These are phyloP conservation scores for Dillenia turbinata DNA, from an alignment of 164 flowering plant genomes.

Conservation along the genomic window DNA sequence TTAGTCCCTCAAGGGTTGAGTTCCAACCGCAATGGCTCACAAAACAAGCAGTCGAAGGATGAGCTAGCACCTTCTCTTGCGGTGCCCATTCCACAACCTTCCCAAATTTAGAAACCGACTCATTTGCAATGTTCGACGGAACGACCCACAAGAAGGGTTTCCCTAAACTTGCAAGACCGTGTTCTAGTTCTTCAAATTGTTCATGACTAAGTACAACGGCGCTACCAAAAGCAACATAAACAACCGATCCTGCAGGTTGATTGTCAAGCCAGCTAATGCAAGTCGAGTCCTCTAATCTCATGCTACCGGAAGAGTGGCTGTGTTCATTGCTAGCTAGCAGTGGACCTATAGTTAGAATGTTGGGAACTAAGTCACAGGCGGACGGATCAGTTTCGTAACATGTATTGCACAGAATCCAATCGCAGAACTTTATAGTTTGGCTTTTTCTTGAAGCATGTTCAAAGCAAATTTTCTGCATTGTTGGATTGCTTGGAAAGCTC, in stretches of 20 bases:
- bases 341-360: slow-evolving; percentile 1
- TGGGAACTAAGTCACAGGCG: neutral
- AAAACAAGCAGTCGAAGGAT: slow-evolving; percentile 5
- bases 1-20: neutral
- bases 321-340: neutral
- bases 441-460: neutral
- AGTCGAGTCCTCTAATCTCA: slow-evolving; percentile 5
- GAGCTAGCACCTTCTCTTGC: neutral
- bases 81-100: slow-evolving; percentile 9
- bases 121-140: neutral
- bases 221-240: slow-evolving; percentile 9
- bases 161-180: neutral
- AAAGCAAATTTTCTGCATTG: neutral
- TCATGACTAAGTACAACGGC: neutral
- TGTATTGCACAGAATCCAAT: neutral
- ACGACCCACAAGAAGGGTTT: slow-evolving; percentile 9
- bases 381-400: neutral
- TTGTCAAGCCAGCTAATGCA: slow-evolving; percentile 6
- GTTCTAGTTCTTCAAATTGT: no score
- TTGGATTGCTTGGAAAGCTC: neutral
- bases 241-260: slow-evolving; percentile 5
- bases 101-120: slow-evolving; percentile 5
- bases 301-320: slow-evolving; percentile 4
- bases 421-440: neutral
- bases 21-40: neutral